Evolutionary conservation across 768 basidiomycete species (phyloP).

Genomic region (Sarcodon aspratus): DNA sequence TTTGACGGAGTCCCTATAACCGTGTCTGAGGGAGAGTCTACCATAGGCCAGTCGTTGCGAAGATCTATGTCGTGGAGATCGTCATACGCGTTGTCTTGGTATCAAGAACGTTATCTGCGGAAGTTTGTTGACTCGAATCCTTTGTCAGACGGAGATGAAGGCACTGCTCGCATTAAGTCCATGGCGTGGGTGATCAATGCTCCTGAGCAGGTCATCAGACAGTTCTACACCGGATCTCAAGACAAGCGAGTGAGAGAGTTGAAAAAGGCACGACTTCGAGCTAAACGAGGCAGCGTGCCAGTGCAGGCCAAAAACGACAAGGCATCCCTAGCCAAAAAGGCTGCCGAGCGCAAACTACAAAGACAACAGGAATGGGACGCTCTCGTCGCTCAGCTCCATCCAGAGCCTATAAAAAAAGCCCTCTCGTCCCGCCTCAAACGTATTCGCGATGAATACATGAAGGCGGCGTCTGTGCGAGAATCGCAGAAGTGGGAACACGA

Average conservation of each 20-base stretch:
- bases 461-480: conserved; percentile 40
- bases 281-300: conserved; percentile 11
- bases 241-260: conserved; percentile 29
- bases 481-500: conserved; percentile 52
- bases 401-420: conserved; percentile 36
- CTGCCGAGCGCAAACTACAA: conserved; percentile 43
- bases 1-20: background rate
- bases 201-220: conserved; percentile 34
- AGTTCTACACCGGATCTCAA: conserved; percentile 31
- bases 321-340: conserved; percentile 47
- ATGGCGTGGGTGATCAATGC: conserved; percentile 46
- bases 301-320: conserved; percentile 18
- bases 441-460: conserved; percentile 45
- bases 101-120: conserved; percentile 55
- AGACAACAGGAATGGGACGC: conserved; percentile 58
- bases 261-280: conserved; percentile 27
- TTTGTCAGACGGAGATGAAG: conserved; percentile 33
- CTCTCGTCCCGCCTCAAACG: conserved; percentile 39
- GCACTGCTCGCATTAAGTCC: conserved; percentile 27
- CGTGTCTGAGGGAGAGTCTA: conserved; percentile 8
- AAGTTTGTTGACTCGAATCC: conserved; percentile 40
- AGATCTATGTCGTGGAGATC: conserved; percentile 49
- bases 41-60: conserved; percentile 40
- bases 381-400: conserved; percentile 43
- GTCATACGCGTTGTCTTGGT: conserved; percentile 51